Evolutionary conservation across 805 yeast genomes (phyloP), one percentile per base, ranked within the genome.

Genomic region (Candida silvatica): DNA sequence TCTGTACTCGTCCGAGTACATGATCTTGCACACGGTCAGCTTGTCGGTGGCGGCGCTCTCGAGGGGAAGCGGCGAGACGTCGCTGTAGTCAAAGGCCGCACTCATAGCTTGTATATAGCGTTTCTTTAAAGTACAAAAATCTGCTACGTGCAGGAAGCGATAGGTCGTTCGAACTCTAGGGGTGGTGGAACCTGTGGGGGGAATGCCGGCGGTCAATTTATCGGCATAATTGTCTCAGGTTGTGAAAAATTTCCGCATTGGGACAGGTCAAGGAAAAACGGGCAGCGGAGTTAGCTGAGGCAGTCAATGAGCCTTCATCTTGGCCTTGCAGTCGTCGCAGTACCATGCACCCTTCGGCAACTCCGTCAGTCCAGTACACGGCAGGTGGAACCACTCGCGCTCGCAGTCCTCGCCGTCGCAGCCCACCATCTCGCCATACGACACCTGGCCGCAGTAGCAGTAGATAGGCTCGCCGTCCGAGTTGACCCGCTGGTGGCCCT

Each of bases 381-480:
- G 94, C 46, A 90, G 64, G 63, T 88, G 97, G 61, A 88, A 88
- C 97, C 97, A 88, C 57, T 88, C 97, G 36, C 86, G 67, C 54
- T 78, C 78, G 63, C 97, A 90, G 39, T 79, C 76, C 24, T 84
- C 88, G 9, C 96, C 97, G 52, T 92, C 98, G 61, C 98, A 92
- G 2, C 95, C 98, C 40, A 92, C 97, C 98, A 92, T 92, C 52
- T 92, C 97, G 15, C 98, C 98, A 54, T 83, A 92, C 4, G 97
- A 90, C 1, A 88, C 95, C 55, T 88, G 96, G 55, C 87, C 85
- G 62, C 98, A 92, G 62, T 90, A 88, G 58, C 98, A 92, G 56
- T 90, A 90, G 2, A 87, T 74, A 1, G 94, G 95, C 50, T 88
- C 97, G 17, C 45, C 37, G 6, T 53, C 56, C 9, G 30, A 23